phyloP scores from a whole-genome alignment of 148 eudicot genomes.

The Dianthus caryophyllus region DNA sequence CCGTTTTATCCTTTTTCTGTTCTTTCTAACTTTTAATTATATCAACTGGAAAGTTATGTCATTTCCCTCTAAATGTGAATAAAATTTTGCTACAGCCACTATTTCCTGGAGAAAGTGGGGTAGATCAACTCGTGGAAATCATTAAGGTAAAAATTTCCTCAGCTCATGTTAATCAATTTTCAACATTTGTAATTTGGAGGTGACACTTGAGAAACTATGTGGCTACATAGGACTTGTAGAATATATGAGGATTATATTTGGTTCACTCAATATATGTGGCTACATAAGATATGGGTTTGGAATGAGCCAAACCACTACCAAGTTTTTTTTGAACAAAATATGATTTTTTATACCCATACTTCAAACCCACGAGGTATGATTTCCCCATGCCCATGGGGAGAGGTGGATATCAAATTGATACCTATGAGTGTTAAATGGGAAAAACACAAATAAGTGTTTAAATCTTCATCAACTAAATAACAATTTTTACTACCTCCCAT shows the following conservation, averaged over 20 bases:
- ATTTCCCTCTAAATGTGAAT: slow-evolving; percentile 3
- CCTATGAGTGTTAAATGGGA: no score
- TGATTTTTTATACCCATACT: no score
- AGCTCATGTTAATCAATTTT: slow-evolving; percentile 3
- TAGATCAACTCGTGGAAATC: slow-evolving; percentile 93
- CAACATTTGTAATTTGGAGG: neutral
- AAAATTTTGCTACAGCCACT: slow-evolving; percentile 56
- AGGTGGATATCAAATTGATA: no score
- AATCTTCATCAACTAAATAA: no score
- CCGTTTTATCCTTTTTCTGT: neutral
- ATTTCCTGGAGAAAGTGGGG: slow-evolving; percentile 99
- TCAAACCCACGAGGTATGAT: no score
- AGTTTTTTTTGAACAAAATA: no score
- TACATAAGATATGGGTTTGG: neutral
- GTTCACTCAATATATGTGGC: no score
- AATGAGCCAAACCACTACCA: neutral
- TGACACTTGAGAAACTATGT: neutral
- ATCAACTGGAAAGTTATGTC: neutral
- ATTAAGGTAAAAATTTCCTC: slow-evolving; percentile 59
- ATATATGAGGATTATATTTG: neutral
- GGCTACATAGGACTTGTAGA: no score
- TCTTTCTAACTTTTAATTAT: neutral
- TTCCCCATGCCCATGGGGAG: no score
- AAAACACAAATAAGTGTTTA: no score
- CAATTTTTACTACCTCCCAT: no score